Conservation (phyloP, 331 rosid genomes). For the Arachis monticola region DNA sequence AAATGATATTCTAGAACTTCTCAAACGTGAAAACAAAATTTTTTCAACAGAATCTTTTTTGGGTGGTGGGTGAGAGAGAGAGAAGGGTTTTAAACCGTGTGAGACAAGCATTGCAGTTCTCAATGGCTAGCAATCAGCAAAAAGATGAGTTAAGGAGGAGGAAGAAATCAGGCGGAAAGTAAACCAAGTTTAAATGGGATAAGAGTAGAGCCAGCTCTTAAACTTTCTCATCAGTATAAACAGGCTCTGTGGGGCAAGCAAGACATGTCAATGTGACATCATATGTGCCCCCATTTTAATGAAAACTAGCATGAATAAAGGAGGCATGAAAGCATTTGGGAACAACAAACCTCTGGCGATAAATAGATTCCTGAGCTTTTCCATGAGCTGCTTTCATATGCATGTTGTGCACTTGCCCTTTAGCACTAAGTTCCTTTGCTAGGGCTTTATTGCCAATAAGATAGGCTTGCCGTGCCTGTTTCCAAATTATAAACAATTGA, state of each 20-base stretch:
- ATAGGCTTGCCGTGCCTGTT: constrained; percentile 91
- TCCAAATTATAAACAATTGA: constrained; percentile 39
- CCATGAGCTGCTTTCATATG: constrained; percentile 95
- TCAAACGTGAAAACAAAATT: not conserved
- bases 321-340: constrained; percentile 32
- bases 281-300: not conserved
- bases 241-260: constrained; percentile 10
- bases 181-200: not conserved
- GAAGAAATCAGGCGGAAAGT: not conserved
- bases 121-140: not conserved
- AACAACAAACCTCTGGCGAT: constrained; percentile 82
- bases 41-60: too few relatives aligned
- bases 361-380: constrained; percentile 89
- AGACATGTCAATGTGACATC: constrained; percentile 6
- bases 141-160: not conserved
- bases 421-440: constrained; percentile 80
- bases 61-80: too few relatives aligned
- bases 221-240: constrained; percentile 17
- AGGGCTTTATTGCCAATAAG: constrained; percentile 81
- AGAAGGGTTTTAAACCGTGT: not conserved
- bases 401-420: constrained; percentile 85
- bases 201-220: not conserved
- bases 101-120: constrained; percentile 8
- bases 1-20: not conserved
- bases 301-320: not conserved